Percentiles rank a stretch among this genome's conserved stretches.
Evolutionary conservation across 441 rosid species (phyloP).

Genomic region (Jatropha multifida): DNA sequence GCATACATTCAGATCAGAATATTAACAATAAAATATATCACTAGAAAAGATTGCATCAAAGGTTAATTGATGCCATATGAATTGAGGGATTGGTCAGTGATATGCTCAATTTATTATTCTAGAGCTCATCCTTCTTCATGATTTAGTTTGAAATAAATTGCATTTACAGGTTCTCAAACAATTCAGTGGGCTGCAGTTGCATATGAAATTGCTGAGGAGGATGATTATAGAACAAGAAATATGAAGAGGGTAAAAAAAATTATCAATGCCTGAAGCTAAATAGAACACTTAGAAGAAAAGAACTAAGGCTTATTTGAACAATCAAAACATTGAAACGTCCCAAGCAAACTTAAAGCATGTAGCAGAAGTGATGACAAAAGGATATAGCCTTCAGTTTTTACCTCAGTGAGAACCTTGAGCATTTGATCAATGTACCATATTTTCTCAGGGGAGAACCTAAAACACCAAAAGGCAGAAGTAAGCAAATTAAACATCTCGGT

Average conservation of each 20-base stretch:
- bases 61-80: constrained; percentile 4
- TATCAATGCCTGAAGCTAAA: not conserved
- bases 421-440: constrained; percentile 98
- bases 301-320: not conserved
- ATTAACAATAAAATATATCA: constrained; percentile 22
- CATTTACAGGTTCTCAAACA: not conserved
- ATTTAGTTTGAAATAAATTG: not conserved
- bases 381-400: constrained; percentile 35
- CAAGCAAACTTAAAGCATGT: constrained; percentile 8
- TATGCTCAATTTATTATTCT: not conserved
- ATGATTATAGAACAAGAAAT: not conserved
- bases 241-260: not conserved
- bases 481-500: constrained; percentile 19
- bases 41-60: constrained; percentile 16
- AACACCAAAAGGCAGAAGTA: constrained; percentile 31
- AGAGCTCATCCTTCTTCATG: constrained; percentile 4
- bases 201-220: not conserved
- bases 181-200: not conserved
- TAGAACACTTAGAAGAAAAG: not conserved
- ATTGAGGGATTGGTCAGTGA: not conserved
- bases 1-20: constrained; percentile 40
- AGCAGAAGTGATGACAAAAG: not conserved
- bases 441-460: constrained; percentile 96
- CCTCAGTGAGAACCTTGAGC: constrained; percentile 99
- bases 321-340: constrained; percentile 7